phyloP scores from a whole-genome alignment of 192 early-diverging fungal genomes.

The Backusella sp. region DNA sequence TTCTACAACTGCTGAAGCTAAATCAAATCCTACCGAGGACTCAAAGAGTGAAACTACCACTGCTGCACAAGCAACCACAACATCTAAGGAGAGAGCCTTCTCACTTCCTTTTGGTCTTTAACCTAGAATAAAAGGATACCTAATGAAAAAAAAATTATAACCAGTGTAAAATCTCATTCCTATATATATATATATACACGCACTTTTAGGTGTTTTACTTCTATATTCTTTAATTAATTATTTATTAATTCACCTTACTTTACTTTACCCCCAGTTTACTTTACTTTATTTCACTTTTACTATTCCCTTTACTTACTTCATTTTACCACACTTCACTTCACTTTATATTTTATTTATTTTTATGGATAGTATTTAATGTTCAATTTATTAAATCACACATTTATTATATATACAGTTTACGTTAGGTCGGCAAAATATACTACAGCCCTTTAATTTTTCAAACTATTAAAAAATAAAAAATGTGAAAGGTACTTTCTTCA shows the following conservation, averaged over 20 bases:
- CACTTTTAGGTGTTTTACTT: neutral
- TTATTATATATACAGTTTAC: slow-evolving; percentile 3
- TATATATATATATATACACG: neutral
- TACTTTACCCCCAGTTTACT: neutral
- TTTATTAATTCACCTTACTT: slow-evolving; percentile 6
- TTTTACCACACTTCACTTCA: neutral
- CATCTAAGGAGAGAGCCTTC: neutral
- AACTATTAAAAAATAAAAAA: neutral
- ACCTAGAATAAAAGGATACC: neutral
- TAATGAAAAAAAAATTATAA: neutral
- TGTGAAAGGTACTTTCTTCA: neutral
- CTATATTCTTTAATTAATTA: neutral
- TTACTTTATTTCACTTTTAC: neutral
- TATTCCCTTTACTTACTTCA: neutral
- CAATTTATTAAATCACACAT: neutral
- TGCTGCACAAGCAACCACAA: neutral
- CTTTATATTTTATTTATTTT: neutral
- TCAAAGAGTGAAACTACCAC: neutral
- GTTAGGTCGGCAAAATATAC: neutral
- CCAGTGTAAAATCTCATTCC: neutral
- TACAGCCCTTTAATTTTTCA: neutral
- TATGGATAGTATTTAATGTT: neutral
- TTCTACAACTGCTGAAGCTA: neutral
- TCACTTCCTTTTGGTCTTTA: neutral
- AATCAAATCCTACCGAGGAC: neutral